Evolutionary conservation across 768 basidiomycete genomes (phyloP).

Genomic region (Tephrocybe sp.): DNA sequence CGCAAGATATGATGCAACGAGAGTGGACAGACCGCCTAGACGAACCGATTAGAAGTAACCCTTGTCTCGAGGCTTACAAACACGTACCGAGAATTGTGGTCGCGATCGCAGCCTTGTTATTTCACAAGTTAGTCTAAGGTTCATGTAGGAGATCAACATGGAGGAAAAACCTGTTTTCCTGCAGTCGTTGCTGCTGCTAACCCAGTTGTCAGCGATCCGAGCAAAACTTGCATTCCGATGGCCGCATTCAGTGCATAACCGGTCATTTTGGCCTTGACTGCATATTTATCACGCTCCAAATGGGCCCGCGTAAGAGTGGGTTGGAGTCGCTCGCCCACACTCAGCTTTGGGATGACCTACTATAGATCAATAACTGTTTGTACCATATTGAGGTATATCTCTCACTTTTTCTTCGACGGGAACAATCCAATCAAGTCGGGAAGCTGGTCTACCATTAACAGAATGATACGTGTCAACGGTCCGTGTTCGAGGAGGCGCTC

Average conservation of each 20-base stretch:
- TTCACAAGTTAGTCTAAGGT: neutral
- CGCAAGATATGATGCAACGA: constrained; percentile 75
- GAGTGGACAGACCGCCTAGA: constrained; percentile 59
- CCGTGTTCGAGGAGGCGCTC: constrained; percentile 10
- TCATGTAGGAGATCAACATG: neutral
- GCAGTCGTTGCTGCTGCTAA: constrained; percentile 45
- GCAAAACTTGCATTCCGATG: constrained; percentile 60
- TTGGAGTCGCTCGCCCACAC: constrained; percentile 49
- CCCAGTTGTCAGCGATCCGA: constrained; percentile 69
- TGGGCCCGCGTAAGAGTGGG: constrained; percentile 52
- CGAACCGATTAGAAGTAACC: neutral
- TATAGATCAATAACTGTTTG: neutral
- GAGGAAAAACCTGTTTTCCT: constrained; percentile 35
- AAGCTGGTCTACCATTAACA: constrained; percentile 19
- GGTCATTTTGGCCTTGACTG: constrained; percentile 41
- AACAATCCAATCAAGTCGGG: constrained; percentile 40
- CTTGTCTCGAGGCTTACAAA: neutral
- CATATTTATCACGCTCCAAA: constrained; percentile 44
- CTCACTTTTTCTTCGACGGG: constrained; percentile 21
- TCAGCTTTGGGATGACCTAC: constrained; percentile 24
- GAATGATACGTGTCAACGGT: constrained; percentile 16
- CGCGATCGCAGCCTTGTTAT: constrained; percentile 31
- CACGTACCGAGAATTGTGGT: constrained; percentile 37
- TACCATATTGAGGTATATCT: neutral
- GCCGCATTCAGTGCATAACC: constrained; percentile 43